These are phyloP conservation scores for Sinapis alba DNA, from an alignment of 441 rosid species.

Conservation along the genomic window DNA sequence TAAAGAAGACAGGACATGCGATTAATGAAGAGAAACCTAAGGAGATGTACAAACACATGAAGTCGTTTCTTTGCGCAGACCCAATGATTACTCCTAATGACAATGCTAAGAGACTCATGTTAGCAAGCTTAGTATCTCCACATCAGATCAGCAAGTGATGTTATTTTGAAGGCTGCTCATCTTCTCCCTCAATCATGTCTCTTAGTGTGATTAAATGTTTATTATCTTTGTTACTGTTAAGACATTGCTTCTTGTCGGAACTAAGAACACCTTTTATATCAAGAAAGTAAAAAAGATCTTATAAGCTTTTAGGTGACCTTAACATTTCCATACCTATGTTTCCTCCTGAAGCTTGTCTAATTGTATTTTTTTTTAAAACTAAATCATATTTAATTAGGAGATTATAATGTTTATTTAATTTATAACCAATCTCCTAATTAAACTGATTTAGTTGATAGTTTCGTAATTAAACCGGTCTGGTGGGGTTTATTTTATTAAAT, in stretches of 20 bases:
- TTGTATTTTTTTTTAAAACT: no score
- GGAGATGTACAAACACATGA: constrained; percentile 57
- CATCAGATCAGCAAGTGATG: constrained; percentile 28
- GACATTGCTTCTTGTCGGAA: constrained; percentile 12
- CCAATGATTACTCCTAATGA: constrained; percentile 28
- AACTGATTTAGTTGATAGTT: no score
- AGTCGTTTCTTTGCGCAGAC: constrained; percentile 54
- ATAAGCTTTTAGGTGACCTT: not conserved
- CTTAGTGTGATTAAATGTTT: not conserved
- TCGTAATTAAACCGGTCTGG: not conserved
- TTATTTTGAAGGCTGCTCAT: not conserved
- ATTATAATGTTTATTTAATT: not conserved
- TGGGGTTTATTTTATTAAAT: no score
- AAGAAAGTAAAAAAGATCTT: not conserved
- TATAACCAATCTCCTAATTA: no score
- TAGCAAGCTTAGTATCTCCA: constrained; percentile 27
- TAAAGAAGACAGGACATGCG: constrained; percentile 81
- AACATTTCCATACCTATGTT: no score
- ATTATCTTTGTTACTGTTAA: not conserved
- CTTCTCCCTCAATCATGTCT: not conserved
- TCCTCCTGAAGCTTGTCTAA: not conserved
- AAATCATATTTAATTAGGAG: not conserved
- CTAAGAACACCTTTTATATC: not conserved
- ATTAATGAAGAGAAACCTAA: constrained; percentile 65
- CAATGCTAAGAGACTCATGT: constrained; percentile 35